These are phyloP conservation scores for Plenodomus lindquistii DNA, from an alignment of 2,329 filamentous ascomycete genomes.

Conservation along the genomic window DNA sequence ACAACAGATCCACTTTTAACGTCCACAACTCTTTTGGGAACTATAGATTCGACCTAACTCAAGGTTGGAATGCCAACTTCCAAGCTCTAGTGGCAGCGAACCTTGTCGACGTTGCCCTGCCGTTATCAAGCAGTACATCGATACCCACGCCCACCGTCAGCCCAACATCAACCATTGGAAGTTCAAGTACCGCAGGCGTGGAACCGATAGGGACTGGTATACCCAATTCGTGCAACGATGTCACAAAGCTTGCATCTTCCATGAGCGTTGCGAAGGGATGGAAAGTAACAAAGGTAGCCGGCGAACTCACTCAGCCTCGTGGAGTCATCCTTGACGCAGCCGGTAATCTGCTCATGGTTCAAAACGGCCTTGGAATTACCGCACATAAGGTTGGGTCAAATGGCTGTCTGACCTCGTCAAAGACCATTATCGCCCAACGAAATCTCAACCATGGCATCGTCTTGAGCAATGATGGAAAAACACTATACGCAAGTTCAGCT, in stretches of 20 bases:
- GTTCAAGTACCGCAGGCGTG: conserved; percentile 12
- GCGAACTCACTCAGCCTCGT: conserved; percentile 44
- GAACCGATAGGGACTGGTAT: conserved; percentile 20
- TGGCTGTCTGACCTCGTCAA: conserved; percentile 31
- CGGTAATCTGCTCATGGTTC: conserved; percentile 48
- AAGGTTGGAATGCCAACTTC: conserved; percentile 31
- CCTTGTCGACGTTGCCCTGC: conserved; percentile 18
- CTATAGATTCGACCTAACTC: conserved; percentile 29
- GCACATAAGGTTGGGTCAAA: conserved; percentile 44
- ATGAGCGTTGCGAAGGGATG: conserved; percentile 26
- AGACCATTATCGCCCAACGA: conserved; percentile 24
- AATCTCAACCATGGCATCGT: conserved; percentile 38
- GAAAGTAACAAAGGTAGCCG: conserved; percentile 45
- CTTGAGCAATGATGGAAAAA: conserved; percentile 34
- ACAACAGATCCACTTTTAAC: conserved; percentile 37
- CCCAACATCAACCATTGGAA: conserved; percentile 16
- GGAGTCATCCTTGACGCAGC: conserved; percentile 45
- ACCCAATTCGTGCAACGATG: conserved; percentile 24
- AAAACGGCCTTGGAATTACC: conserved; percentile 45
- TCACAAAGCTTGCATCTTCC: conserved; percentile 20
- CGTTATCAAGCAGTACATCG: conserved; percentile 14
- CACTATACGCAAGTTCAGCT: conserved; percentile 33
- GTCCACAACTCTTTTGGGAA: conserved; percentile 33
- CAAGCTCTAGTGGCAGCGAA: conserved; percentile 30
- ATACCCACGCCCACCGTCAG: conserved; percentile 12